phyloP scores from a whole-genome alignment of 306 rosid genomes.

The Prunus mume region DNA sequence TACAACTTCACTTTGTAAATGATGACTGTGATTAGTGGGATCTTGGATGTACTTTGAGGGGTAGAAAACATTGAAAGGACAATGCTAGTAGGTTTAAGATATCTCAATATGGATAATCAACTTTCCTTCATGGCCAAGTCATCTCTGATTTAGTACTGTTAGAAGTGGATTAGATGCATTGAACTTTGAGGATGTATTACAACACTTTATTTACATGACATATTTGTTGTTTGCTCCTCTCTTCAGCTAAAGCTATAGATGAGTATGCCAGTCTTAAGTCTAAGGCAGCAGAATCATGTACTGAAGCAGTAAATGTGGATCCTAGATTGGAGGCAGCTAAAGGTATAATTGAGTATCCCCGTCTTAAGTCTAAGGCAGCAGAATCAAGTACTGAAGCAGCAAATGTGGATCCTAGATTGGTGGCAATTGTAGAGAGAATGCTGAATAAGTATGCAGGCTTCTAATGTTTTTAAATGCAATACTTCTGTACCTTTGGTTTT shows the following conservation, averaged over 20 bases:
- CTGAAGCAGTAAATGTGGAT: conserved; percentile 55
- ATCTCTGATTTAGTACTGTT: background rate
- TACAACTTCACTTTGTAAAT: background rate
- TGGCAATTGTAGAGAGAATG: conserved; percentile 92
- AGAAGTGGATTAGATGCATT: background rate
- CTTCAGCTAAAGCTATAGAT: conserved; percentile 91
- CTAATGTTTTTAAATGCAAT: conserved; percentile 3
- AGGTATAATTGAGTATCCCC: conserved; percentile 54
- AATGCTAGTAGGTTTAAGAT: background rate
- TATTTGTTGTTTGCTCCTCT: conserved; percentile 30
- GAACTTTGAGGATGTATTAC: background rate
- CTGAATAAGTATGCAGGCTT: conserved; percentile 67
- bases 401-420: conserved; percentile 76
- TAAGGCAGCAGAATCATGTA: conserved; percentile 73
- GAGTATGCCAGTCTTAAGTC: conserved; percentile 83
- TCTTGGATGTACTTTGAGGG: background rate
- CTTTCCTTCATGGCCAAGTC: background rate
- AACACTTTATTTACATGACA: background rate
- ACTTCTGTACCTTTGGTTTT: conserved; percentile 3
- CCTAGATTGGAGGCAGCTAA: conserved; percentile 68
- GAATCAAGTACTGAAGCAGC: conserved; percentile 60
- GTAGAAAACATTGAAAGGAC: background rate
- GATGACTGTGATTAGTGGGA: background rate
- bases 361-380: conserved; percentile 72
- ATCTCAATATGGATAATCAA: background rate